Evolutionary conservation across 441 rosid genomes (phyloP).

Genomic region (Theobroma grandiflorum): DNA sequence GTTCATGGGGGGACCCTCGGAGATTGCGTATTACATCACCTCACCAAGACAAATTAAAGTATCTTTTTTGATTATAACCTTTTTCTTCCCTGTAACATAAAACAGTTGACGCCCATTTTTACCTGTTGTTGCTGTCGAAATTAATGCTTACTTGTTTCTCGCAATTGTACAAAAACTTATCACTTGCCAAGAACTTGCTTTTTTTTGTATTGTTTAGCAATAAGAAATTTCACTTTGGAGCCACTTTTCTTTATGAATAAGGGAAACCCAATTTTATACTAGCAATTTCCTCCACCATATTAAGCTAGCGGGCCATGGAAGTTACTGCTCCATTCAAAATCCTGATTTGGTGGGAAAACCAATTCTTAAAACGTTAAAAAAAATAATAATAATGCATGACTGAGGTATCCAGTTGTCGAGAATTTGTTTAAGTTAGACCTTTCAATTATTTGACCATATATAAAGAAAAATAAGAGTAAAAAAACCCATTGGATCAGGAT

Average conservation of each 20-base stretch:
- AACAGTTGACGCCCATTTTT: neutral
- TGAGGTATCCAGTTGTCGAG: neutral
- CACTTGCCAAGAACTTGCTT: neutral
- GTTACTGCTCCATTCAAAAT: neutral
- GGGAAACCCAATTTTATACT: no score
- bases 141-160: neutral
- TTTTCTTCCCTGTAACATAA: neutral
- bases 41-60: no score
- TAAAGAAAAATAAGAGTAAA: no score
- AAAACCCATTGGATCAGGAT: neutral
- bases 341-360: neutral
- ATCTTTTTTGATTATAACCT: no score
- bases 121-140: neutral
- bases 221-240: neutral
- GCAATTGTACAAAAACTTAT: neutral
- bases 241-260: neutral
- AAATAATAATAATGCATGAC: neutral
- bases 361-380: neutral
- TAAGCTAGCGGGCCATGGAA: neutral
- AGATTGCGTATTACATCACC: no score
- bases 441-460: no score
- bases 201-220: no score
- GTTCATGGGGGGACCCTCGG: no score
- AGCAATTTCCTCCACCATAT: neutral
- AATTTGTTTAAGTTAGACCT: neutral